Evolutionary conservation across 1,284 basidiomycete species (phyloP).

Genomic region (Melanopsichium pennsylvanicum): DNA sequence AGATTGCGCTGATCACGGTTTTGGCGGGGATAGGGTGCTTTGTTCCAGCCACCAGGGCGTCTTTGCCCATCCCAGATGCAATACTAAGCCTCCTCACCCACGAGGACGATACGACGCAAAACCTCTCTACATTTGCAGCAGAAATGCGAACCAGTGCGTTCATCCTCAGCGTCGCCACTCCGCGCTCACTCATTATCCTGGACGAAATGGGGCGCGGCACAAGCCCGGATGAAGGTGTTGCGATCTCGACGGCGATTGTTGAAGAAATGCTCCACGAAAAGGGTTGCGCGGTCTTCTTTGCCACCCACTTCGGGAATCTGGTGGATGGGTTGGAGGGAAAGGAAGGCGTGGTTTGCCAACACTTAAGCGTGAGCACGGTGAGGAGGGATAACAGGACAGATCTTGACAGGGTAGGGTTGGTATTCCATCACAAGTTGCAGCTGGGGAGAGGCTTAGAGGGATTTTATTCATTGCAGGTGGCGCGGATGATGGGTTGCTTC

Average conservation of each 20-base stretch:
- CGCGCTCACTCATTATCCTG: constrained; percentile 76
- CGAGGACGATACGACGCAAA: constrained; percentile 74
- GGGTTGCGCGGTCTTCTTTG: constrained; percentile 85
- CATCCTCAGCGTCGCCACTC: constrained; percentile 72
- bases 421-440: constrained; percentile 39
- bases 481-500: constrained; percentile 44
- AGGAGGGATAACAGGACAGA: too few relatives aligned
- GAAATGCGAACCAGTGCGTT: constrained; percentile 50
- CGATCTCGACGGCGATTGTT: constrained; percentile 89
- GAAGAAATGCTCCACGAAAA: constrained; percentile 75
- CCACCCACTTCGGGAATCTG: constrained; percentile 73
- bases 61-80: constrained; percentile 76
- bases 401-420: constrained; percentile 17
- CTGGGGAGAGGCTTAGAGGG: constrained; percentile 24
- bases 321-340: constrained; percentile 29
- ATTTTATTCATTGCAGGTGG: constrained; percentile 47
- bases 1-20: constrained; percentile 81
- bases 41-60: constrained; percentile 38
- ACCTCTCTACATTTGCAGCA: constrained; percentile 50
- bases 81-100: constrained; percentile 88
- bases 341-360: constrained; percentile 28
- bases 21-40: constrained; percentile 86
- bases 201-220: constrained; percentile 92
- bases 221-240: constrained; percentile 83
- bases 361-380: constrained; percentile 27